Base-by-base conservation (phyloP, 228 moss, liverwort and hornwort genomes). In the Sphagnum magellanicum region DNA sequence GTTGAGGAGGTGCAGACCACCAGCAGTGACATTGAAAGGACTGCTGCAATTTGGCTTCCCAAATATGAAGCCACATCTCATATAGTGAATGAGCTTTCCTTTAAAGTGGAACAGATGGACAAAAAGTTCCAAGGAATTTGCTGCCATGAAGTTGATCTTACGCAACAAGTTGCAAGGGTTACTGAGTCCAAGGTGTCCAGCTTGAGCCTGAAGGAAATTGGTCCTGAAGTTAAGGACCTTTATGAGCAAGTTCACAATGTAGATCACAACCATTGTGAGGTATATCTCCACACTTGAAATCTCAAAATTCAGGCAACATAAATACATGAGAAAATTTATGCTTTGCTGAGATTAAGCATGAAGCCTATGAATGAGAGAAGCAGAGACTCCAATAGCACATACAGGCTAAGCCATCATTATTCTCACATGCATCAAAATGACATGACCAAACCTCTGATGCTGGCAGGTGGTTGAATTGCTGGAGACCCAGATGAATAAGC, bases 201-300 rank as follows among this genome's bases (percentile, higher is more conserved):
- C 67, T 66, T 70, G 6, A 67, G 73, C 49, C 66, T 82, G 70
- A 73, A 80, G 50, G 86, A 74, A 52, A 76, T 82, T 50, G 88
- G 76, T 3, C 78, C 81, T 63, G 88, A 90, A 52, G 68, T 92
- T 49, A 84, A 88, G 48, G 83, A 84, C 60, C 83, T 95, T 17
- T 84, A 81, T 59, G 81, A 84, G 68, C 91, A 76, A 72, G 83
- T 92, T 60, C 87, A 88, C 75, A 80, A 69, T 53, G 81, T 75
- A 50, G 87, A 95, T 73, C 89, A 82, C 74, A 77, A 83, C 69
- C 92, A 95, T 59, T 90, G 84, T 75, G 86, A 95, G 83, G 86
- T 85, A 63, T 49, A 12, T 8, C 55, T 55, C 55, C 55, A 55
- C 55, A 55, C 55, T 55, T 55, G 55, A 55, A 55, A 55, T 55